These are phyloP conservation scores for Sporothrix globosa DNA, from an alignment of 2,329 filamentous ascomycete species.

Conservation along the genomic window DNA sequence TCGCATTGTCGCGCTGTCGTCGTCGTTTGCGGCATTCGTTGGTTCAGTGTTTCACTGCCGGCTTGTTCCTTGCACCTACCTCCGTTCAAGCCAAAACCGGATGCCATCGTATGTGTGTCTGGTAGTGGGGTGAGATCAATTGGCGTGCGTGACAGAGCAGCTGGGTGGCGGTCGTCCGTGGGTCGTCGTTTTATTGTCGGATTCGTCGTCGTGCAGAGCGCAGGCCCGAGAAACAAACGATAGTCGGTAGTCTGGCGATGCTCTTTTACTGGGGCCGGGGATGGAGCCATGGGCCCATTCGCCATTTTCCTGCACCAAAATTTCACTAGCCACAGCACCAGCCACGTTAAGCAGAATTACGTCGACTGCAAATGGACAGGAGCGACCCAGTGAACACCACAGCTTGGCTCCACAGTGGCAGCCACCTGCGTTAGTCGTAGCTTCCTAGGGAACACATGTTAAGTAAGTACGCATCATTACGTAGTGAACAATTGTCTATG, in stretches of 20 bases:
- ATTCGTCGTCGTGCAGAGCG: constrained; percentile 17
- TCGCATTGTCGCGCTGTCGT: not conserved
- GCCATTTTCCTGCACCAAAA: not conserved
- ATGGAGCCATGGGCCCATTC: constrained; percentile 8
- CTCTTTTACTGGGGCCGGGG: constrained; percentile 11
- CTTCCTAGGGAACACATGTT: constrained; percentile 30
- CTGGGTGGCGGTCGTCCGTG: not conserved
- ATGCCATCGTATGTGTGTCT: constrained; percentile 62
- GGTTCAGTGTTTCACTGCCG: not conserved
- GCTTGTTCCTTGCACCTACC: constrained; percentile 56
- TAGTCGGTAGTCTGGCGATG: constrained; percentile 27
- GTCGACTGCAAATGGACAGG: constrained; percentile 35
- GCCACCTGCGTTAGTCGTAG: constrained; percentile 20
- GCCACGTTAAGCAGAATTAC: constrained; percentile 38
- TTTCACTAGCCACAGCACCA: constrained; percentile 32
- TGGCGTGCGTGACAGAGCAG: constrained; percentile 11
- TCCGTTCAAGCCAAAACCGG: constrained; percentile 79
- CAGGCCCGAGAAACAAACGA: not conserved
- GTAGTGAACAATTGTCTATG: constrained; percentile 12
- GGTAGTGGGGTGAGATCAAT: not conserved
- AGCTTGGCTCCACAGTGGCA: constrained; percentile 24
- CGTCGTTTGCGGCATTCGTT: not conserved
- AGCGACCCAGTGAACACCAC: constrained; percentile 1
- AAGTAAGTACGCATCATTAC: not conserved
- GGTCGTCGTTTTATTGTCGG: not conserved